These are phyloP conservation scores for Sedum album DNA, from an alignment of 164 flowering plant genomes.

Conservation along the genomic window DNA sequence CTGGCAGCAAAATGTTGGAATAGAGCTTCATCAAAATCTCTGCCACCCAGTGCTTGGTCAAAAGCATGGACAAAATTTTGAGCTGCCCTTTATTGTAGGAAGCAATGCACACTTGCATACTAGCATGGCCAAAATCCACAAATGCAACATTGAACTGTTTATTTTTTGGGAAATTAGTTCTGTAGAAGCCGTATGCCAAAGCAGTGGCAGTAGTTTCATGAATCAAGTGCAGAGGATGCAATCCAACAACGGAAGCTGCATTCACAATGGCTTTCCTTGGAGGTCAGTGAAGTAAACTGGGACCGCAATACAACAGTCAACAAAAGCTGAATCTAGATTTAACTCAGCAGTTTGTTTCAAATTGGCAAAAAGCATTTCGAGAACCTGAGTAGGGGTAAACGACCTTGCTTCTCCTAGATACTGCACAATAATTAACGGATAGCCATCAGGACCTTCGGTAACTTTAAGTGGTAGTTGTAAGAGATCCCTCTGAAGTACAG, in stretches of 20 bases:
- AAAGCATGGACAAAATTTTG: constrained; percentile 65
- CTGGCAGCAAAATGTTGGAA: constrained; percentile 64
- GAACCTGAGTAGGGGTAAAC: no score
- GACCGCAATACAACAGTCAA: constrained; percentile 84
- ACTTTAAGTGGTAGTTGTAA: constrained; percentile 60
- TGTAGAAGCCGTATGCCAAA: no score
- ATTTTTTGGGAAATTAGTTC: constrained; percentile 86
- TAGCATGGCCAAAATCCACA: no score
- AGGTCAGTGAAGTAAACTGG: no score
- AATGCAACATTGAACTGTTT: no score
- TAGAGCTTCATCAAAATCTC: no score
- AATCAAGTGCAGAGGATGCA: no score
- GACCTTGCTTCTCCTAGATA: no score
- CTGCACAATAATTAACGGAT: constrained; percentile 65
- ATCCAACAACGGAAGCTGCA: constrained; percentile 91
- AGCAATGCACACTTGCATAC: constrained; percentile 79
- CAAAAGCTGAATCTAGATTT: constrained; percentile 80
- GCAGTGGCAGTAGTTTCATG: no score
- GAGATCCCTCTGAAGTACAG: constrained; percentile 73
- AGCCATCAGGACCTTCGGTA: constrained; percentile 92
- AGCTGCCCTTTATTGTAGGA: constrained; percentile 83
- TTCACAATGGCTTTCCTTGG: constrained; percentile 81
- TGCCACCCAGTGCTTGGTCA: no score
- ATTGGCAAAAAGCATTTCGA: no score
- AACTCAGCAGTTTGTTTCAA: no score